Conservation (phyloP, 208 protist species). For the Leishmania martiniquensis region DNA sequence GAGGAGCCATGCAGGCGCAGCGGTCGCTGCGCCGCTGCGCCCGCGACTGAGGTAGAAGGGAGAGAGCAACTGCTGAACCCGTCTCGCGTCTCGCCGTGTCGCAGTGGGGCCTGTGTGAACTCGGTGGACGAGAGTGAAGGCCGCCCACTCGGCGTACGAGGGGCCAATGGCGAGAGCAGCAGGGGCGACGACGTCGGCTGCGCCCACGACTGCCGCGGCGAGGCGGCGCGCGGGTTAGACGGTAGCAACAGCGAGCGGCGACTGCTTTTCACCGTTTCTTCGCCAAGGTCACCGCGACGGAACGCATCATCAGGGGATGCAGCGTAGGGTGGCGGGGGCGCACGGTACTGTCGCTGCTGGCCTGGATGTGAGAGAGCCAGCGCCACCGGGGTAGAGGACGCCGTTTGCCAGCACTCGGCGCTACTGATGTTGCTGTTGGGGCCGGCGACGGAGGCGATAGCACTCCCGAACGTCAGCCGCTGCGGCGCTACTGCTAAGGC, state of each 20-base stretch:
- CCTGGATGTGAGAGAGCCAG: neutral
- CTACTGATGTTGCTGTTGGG: conserved; percentile 13
- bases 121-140: conserved; percentile 19
- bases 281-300: neutral
- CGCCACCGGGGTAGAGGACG: neutral
- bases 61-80: neutral
- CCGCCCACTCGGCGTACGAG: conserved; percentile 23
- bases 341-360: neutral
- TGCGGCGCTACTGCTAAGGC: conserved; percentile 12
- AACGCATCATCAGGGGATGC: neutral
- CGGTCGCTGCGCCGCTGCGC: neutral
- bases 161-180: neutral
- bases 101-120: conserved; percentile 10
- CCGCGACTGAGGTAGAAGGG: neutral
- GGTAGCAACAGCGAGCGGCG: conserved; percentile 6
- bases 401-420: conserved; percentile 22
- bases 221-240: conserved; percentile 1
- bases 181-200: conserved; percentile 1
- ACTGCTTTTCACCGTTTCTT: neutral
- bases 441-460: conserved; percentile 9
- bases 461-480: conserved; percentile 30
- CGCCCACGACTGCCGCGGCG: conserved; percentile 8
- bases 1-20: neutral
- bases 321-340: conserved; percentile 14
- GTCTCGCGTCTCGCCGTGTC: conserved; percentile 1